A percentile compares a stretch with the other conserved stretches of the same genome.
These are phyloP conservation scores for Galerina marginata DNA, from an alignment of 768 basidiomycete species.

Conservation along the genomic window DNA sequence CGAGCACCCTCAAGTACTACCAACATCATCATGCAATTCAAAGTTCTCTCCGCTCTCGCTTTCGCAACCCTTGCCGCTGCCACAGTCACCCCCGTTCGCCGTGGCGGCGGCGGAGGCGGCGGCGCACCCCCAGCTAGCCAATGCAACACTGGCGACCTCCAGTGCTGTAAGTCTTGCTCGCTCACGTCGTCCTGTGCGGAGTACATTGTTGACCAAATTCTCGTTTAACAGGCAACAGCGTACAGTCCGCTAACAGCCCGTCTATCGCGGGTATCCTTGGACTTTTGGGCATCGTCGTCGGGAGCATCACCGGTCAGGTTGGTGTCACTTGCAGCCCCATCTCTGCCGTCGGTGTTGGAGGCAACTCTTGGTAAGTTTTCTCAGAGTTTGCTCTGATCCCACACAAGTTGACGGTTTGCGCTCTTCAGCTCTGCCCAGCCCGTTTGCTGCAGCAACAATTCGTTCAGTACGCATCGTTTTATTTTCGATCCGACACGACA, in stretches of 20 bases:
- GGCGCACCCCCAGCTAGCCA: conserved; percentile 10
- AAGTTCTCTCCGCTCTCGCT: conserved; percentile 9
- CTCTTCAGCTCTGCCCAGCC: conserved; percentile 21
- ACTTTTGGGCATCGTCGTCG: conserved; percentile 23
- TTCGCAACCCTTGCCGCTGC: conserved; percentile 12
- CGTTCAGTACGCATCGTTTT: conserved; percentile 21
- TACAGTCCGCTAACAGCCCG: conserved; percentile 7
- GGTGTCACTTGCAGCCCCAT: conserved; percentile 27
- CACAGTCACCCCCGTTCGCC: conserved; percentile 9
- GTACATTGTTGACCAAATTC: neutral
- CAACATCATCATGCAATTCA: conserved; percentile 11
- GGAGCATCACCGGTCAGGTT: conserved; percentile 17
- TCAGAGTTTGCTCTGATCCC: neutral
- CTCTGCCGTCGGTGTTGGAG: conserved; percentile 19
- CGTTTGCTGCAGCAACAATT: conserved; percentile 34
- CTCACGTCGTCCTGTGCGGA: too few relatives aligned
- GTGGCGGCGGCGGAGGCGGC: neutral
- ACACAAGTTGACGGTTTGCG: neutral
- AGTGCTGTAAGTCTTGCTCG: conserved; percentile 27
- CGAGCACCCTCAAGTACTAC: neutral
- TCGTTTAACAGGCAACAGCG: conserved; percentile 17
- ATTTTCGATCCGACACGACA: neutral
- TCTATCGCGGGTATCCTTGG: conserved; percentile 19
- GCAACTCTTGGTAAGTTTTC: conserved; percentile 17
- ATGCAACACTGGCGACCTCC: conserved; percentile 30